These are phyloP conservation scores for Hortiboletus rubellus DNA, from an alignment of 1,284 basidiomycete genomes.

Conservation along the genomic window DNA sequence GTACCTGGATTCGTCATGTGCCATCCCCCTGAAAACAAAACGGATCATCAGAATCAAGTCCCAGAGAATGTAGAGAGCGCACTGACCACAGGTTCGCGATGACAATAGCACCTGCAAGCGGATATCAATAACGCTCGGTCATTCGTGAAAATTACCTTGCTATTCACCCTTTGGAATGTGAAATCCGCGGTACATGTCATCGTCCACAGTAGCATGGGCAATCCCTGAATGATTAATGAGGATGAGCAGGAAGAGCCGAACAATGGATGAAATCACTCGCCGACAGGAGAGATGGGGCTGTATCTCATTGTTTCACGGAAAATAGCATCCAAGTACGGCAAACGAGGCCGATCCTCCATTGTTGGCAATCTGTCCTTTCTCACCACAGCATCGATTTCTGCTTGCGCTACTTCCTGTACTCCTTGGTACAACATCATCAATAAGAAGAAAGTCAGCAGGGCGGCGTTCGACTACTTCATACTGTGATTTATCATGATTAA, in stretches of 20 bases:
- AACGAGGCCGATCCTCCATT: conserved; percentile 26
- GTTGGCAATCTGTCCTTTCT: conserved; percentile 30
- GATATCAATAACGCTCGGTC: background rate
- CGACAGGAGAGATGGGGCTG: conserved; percentile 5
- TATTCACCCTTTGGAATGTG: conserved; percentile 15
- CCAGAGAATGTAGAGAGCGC: too few species aligned
- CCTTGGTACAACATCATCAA: conserved; percentile 35
- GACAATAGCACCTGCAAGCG: conserved; percentile 6
- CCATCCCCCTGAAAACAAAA: conserved; percentile 10
- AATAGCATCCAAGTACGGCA: conserved; percentile 35
- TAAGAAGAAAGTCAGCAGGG: conserved; percentile 30
- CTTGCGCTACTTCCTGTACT: conserved; percentile 32
- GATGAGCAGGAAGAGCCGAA: background rate
- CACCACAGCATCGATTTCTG: conserved; percentile 35
- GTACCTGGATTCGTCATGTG: conserved; percentile 11
- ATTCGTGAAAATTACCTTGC: background rate
- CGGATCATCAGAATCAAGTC: background rate
- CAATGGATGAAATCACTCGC: background rate
- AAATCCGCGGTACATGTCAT: conserved; percentile 18
- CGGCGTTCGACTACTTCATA: conserved; percentile 4
- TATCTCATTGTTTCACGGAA: conserved; percentile 28
- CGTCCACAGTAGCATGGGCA: conserved; percentile 9
- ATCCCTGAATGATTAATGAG: conserved; percentile 1
- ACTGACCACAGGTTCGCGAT: conserved; percentile 14
- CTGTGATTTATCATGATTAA: background rate